Evolutionary conservation across 78 protist genomes (phyloP), one percentile per base, ranked within the genome.

Genomic region (Mastigamoeba balamuthi): DNA sequence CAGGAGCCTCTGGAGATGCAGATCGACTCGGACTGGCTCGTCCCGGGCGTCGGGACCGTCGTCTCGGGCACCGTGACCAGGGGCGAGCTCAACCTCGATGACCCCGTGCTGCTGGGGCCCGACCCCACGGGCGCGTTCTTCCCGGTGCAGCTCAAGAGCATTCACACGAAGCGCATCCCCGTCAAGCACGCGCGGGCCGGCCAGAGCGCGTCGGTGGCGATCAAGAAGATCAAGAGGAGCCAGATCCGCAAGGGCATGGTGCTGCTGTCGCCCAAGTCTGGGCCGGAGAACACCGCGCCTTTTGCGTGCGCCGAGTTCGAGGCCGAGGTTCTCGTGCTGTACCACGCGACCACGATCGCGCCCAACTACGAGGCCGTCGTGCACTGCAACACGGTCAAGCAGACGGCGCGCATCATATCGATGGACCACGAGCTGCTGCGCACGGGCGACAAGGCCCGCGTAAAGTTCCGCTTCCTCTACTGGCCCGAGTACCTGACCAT

Each of bases 311-410:
- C 89, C n/a, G 88, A 89, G 65, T 94, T 94, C 53, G 74, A 66
- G 39, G 93, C 93, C 10, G 97, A 96, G 29, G 38, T 96, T 0
- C 72, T 94, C 42, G 82, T 96, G 7, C 79, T 96, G 43, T 89
- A 93, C 69, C 97, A 94, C 43, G 72, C 93, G 30, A 94, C 99
- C 8, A 91, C 97, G 2, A 96, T 96, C 43, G 2, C 53, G 40
- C 8, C 37, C 25, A 71, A 78, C 75, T 96, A 94, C 75, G 92
- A 95, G 74, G 94, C 97, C n/a, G 95, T 96, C 23, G 77, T 96
- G 29, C 97, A 96, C 74, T 89, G 89, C 53, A 69, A 86, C 5
- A 80, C 74, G 5, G 66, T 82, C 25, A 81, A 84, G 4, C 93
- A 88, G 43, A 41, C 81, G 44, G 95, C 91, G 36, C 38, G 81